Evolutionary conservation across 805 yeast species (phyloP).

Genomic region (Suhomyces sp.): DNA sequence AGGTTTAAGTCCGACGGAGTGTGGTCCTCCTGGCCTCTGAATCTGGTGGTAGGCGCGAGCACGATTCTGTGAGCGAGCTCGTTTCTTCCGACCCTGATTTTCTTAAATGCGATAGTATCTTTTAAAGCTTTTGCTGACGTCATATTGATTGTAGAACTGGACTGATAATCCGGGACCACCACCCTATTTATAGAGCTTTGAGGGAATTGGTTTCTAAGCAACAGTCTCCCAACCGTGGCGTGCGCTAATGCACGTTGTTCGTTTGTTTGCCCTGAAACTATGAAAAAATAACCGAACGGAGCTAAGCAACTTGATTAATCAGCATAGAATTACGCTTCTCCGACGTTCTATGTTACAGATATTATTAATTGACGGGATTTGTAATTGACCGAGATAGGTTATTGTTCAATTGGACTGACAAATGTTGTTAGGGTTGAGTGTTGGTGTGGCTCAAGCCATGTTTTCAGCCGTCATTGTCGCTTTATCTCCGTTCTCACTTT

Average conservation of each 20-base stretch:
- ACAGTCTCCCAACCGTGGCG: not conserved
- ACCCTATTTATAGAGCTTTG: not conserved
- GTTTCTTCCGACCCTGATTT: conserved; percentile 41
- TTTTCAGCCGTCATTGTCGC: not conserved
- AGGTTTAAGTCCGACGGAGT: conserved; percentile 46
- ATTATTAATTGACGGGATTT: too few species aligned
- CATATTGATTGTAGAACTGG: not conserved
- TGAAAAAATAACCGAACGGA: too few species aligned
- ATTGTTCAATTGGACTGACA: too few species aligned
- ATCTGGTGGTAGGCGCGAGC: conserved; percentile 52
- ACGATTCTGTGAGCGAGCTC: conserved; percentile 41
- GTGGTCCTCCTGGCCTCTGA: conserved; percentile 35
- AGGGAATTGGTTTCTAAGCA: too few species aligned
- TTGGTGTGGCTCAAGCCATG: too few species aligned
- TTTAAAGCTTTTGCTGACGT: not conserved
- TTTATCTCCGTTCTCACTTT: not conserved
- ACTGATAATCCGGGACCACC: not conserved
- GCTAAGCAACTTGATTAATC: too few species aligned
- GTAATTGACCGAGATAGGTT: too few species aligned
- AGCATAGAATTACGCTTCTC: not conserved
- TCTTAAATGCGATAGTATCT: conserved; percentile 42
- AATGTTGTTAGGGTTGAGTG: too few species aligned
- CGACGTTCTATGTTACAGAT: too few species aligned
- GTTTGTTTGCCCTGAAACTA: not conserved
- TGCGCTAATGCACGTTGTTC: not conserved